Evolutionary conservation across 768 basidiomycete genomes (phyloP), one percentile per base, ranked within the genome.

Genomic region (Termitomyces sp.): DNA sequence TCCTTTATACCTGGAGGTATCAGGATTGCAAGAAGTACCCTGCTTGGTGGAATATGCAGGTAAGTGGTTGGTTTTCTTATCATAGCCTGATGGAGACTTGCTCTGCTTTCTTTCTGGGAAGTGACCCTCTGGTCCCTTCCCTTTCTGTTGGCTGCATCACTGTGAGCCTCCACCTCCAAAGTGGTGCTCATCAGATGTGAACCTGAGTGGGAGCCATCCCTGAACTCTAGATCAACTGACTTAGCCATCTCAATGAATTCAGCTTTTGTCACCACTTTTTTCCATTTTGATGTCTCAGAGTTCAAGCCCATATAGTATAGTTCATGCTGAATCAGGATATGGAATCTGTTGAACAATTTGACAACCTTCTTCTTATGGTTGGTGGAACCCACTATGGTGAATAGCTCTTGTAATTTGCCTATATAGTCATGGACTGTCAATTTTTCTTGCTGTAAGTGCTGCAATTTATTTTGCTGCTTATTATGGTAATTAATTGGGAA

Each of bases 261-360:
- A 2, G 73, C 73, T 1, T 62, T 67, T 0, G 34, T 34, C 0
- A 63, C 49, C 0, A 76, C 65, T 14, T 72, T 59, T 0, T 66
- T 59, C 69, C 69, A 75, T 0, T 42, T 54, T 0, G 69, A 62
- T 0, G 24, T 49, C 7, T 72, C 69, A 4, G 71, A 70, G 13
- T 69, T 68, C 0, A 76, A 48, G 1, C 67, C 58, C 2, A 68
- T 39, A 1, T 40, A 42, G 46, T 72, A 75, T 0, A 77, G 59
- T 22, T 69, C 67, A 1, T 59, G 56, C 44, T 74, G 70, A 9
- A 79, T 68, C 2, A 63, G 53, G 0, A 49, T 37, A 5, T 51
- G 52, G 14, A 77, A 57, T 0, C 75, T 71, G 18, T 66, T 62
- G 70, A 74, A 80, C 0, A 78, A 62, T 43, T 70, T 70, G 8